Evolutionary conservation across 2,329 filamentous ascomycete species (phyloP).

Genomic region (Alternaria solani): DNA sequence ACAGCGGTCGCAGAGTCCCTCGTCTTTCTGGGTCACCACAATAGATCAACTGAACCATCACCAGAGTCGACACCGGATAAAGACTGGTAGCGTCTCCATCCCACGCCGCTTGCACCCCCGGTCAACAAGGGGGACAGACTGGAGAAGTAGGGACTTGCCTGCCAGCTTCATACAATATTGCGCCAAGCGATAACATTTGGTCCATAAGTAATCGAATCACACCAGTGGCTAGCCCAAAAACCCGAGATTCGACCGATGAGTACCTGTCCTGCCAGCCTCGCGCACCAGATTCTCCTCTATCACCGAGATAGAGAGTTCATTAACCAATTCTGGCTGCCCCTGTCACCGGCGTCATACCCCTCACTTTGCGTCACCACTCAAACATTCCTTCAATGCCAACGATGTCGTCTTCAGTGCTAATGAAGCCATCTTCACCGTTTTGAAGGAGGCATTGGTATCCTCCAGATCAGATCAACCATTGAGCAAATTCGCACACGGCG

Average conservation of each 20-base stretch:
- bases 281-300: neutral
- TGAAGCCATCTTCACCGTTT: neutral
- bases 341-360: neutral
- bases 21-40: neutral
- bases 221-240: neutral
- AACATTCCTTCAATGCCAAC: neutral
- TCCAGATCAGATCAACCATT: neutral
- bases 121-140: neutral
- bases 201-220: neutral
- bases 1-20: neutral
- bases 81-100: too few relatives aligned
- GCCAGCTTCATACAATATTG: neutral
- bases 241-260: neutral
- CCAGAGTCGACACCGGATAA: neutral
- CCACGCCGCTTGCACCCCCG: neutral
- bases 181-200: neutral
- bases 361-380: slow-evolving; percentile 2
- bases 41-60: neutral
- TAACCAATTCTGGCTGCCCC: neutral
- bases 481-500: neutral
- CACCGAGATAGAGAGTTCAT: neutral
- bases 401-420: neutral
- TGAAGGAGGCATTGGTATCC: neutral
- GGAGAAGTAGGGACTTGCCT: neutral
- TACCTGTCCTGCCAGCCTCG: neutral